Evolutionary conservation across 768 basidiomycete species (phyloP).

Genomic region (Suillus variegatus): DNA sequence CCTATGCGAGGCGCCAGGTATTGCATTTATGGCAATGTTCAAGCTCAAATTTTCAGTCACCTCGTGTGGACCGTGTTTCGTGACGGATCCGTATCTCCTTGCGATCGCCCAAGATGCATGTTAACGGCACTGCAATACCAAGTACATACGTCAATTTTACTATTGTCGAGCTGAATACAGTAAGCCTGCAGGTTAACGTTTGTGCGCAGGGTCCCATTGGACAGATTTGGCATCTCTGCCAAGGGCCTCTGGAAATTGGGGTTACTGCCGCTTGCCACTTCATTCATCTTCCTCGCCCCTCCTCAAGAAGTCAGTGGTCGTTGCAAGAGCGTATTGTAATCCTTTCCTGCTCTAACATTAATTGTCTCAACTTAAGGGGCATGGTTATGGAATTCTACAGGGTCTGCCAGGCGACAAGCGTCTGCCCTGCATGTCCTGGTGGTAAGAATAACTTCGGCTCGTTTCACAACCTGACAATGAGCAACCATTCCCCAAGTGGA

Average conservation of each 20-base stretch:
- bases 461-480: constrained; percentile 1
- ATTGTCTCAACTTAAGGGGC: neutral
- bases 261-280: neutral
- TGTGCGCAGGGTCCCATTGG: neutral
- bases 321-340: neutral
- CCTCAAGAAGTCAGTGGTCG: neutral
- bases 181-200: neutral
- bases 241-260: constrained; percentile 1
- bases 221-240: neutral
- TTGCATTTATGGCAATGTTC: neutral
- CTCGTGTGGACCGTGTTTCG: neutral
- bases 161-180: neutral
- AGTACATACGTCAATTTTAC: neutral
- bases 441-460: neutral
- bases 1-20: neutral
- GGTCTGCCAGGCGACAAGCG: constrained; percentile 6
- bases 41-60: neutral
- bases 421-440: neutral
- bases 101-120: neutral
- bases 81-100: neutral
- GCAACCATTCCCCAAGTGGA: constrained; percentile 2
- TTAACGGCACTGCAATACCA: neutral
- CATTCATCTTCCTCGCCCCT: neutral
- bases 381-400: neutral
- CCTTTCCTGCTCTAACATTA: neutral